These are phyloP conservation scores for Tetracladium setigerum DNA, from an alignment of 495 filamentous ascomycete genomes.

Conservation along the genomic window DNA sequence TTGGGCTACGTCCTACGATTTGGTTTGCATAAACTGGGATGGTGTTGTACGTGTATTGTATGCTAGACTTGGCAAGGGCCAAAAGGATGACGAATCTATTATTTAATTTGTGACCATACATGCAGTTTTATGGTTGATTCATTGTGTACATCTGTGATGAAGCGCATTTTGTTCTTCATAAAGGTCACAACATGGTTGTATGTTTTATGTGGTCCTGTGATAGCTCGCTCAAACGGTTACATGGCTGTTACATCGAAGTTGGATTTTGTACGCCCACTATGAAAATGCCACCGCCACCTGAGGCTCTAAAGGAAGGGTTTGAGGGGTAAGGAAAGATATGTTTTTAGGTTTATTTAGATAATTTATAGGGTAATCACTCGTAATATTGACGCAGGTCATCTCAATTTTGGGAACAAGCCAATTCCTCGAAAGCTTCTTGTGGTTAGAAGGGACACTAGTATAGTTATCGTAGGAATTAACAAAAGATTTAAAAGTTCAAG, in stretches of 20 bases:
- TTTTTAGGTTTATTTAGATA: slow-evolving; percentile 91
- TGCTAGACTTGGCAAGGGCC: slow-evolving; percentile 3
- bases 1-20: slow-evolving; percentile 12
- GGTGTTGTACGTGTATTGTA: slow-evolving; percentile 14
- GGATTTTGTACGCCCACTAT: slow-evolving; percentile 63
- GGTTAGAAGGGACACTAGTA: too few species aligned
- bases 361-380: slow-evolving; percentile 83
- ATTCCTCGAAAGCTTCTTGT: too few species aligned
- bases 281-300: slow-evolving; percentile 52
- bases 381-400: too few species aligned
- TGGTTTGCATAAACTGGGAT: slow-evolving; percentile 16
- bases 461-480: too few species aligned
- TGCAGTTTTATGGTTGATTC: neutral
- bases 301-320: slow-evolving; percentile 53
- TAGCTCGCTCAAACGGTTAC: neutral
- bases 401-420: too few species aligned
- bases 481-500: too few species aligned
- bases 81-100: slow-evolving; percentile 11
- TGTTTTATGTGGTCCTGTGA: neutral
- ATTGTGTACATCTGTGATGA: neutral
- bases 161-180: too few species aligned
- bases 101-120: slow-evolving; percentile 4
- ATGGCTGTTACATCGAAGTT: slow-evolving; percentile 41
- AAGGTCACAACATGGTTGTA: neutral
- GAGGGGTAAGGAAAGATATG: slow-evolving; percentile 60